Base-by-base conservation (phyloP, 805 yeast species). In the Kluyveromyces siamensis region DNA sequence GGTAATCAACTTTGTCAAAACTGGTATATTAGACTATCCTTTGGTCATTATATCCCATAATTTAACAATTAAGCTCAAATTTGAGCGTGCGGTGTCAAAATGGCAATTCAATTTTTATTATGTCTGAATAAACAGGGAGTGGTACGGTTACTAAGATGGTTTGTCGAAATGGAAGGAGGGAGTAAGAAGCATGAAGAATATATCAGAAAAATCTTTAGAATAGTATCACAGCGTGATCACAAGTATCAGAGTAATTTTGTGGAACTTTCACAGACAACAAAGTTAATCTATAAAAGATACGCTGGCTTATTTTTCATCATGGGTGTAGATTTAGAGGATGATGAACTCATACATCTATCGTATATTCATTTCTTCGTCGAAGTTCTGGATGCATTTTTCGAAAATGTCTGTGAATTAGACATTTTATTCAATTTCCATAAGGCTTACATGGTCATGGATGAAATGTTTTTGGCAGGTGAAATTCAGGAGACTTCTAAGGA, bases 121-220 rank as follows among this genome's bases (percentile, higher is more conserved):
- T 84, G 91, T 41, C 81, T 91, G 63, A 91, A 91, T 63, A 76
- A 96, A 50, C 97, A 91, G 68, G 98, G 99, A n/a, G 86, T 86
- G 55, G 80, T 91, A 19, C 77, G 99, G 51, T 69, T 91, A 14
- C 83, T 87, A 8, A 84, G 88, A 64, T 90, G 95, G 90, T 91
- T 76, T 61, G 62, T 57, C 17, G 49, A 50, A n/a, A 51, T 47
- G 4, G 37, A 44, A 11, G 45, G 21, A 8, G 62, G 62, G 44
- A 63, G 68, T 4, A 50, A 58, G 4, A 69, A 67, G 37, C 68
- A 70, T 44, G 64, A 58, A 39, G 62, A 56, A 14, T 49, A 52
- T 27, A 62, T 65, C 18, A 58, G 62, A 8, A 62, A 85, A 40
- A 81, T 88, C 11, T 96, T 90, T 67, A 74, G 89, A 49, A 69